These are phyloP conservation scores for Pochonia chlamydosporia DNA, from an alignment of 2,329 filamentous ascomycete species.

Conservation along the genomic window DNA sequence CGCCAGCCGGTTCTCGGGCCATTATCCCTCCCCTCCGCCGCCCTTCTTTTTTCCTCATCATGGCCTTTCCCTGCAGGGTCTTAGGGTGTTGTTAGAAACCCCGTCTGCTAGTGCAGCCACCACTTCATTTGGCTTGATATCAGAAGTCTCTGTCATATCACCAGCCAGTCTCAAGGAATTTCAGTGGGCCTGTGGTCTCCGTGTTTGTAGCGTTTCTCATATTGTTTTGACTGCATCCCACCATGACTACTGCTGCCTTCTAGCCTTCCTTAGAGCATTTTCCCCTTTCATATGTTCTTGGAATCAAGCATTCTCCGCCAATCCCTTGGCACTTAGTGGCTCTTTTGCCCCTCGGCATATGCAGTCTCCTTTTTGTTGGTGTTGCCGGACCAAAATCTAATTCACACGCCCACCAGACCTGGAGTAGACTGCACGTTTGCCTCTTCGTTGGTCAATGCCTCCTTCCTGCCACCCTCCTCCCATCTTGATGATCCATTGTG, in stretches of 20 bases:
- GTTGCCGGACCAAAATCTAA: constrained; percentile 5
- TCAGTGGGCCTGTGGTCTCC: constrained; percentile 11
- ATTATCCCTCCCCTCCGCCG: neutral
- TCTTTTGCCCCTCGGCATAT: constrained; percentile 31
- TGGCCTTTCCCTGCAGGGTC: constrained; percentile 13
- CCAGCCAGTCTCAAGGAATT: constrained; percentile 12
- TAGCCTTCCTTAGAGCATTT: constrained; percentile 21
- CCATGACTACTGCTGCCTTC: constrained; percentile 11
- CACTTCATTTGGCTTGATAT: constrained; percentile 1
- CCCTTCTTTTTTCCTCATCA: constrained; percentile 6
- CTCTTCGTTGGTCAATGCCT: constrained; percentile 7
- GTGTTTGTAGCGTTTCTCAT: constrained; percentile 9
- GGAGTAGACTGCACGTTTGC: constrained; percentile 1
- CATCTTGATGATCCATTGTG: constrained; percentile 5
- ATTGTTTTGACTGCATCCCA: constrained; percentile 9
- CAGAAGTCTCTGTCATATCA: constrained; percentile 17
- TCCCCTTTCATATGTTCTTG: constrained; percentile 9
- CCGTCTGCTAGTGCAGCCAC: constrained; percentile 26
- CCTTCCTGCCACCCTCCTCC: constrained; percentile 17
- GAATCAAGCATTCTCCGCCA: neutral
- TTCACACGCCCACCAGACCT: constrained; percentile 1
- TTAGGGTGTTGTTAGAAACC: constrained; percentile 8
- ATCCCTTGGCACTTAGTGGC: neutral
- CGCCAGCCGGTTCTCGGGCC: too few species aligned
- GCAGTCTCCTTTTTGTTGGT: constrained; percentile 20